A percentile compares a stretch with the other conserved stretches of the same genome.
Conservation (phyloP, 2,329 filamentous ascomycete species). For the Fusarium sp. region DNA sequence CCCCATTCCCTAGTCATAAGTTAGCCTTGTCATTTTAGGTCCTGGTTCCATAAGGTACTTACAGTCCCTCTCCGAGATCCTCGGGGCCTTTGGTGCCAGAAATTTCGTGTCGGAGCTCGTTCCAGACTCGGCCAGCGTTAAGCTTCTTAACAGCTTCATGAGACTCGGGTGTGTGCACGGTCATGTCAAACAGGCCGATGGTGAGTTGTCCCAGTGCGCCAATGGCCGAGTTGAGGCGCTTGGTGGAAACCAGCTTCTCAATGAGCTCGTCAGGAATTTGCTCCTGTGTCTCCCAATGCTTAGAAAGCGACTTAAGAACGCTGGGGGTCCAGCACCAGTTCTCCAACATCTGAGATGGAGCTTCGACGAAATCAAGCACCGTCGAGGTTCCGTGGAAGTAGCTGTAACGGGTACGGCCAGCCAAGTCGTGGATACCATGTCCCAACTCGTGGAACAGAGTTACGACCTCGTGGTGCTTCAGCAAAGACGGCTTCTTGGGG, state of each 20-base stretch:
- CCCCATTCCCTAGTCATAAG: conserved; percentile 71
- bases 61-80: conserved; percentile 69
- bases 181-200: conserved; percentile 89
- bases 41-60: conserved; percentile 47
- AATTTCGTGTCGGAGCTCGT: conserved; percentile 78
- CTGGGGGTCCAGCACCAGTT: conserved; percentile 81
- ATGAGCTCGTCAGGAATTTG: conserved; percentile 82
- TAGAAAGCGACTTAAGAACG: conserved; percentile 75
- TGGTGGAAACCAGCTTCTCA: conserved; percentile 79
- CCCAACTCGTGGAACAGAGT: conserved; percentile 85
- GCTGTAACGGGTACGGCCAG: conserved; percentile 72
- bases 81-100: conserved; percentile 81
- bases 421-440: conserved; percentile 78
- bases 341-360: conserved; percentile 79
- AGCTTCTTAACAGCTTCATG: conserved; percentile 77
- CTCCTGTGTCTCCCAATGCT: conserved; percentile 78
- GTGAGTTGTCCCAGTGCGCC: conserved; percentile 84
- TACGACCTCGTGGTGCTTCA: conserved; percentile 87
- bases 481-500: conserved; percentile 78
- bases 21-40: conserved; percentile 43
- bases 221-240: conserved; percentile 84
- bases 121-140: conserved; percentile 77
- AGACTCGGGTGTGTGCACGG: conserved; percentile 77
- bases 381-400: conserved; percentile 77
- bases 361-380: conserved; percentile 78